Evolutionary conservation across 2,329 filamentous ascomycete genomes (phyloP).

Genomic region (Sordariomycetes sp.): DNA sequence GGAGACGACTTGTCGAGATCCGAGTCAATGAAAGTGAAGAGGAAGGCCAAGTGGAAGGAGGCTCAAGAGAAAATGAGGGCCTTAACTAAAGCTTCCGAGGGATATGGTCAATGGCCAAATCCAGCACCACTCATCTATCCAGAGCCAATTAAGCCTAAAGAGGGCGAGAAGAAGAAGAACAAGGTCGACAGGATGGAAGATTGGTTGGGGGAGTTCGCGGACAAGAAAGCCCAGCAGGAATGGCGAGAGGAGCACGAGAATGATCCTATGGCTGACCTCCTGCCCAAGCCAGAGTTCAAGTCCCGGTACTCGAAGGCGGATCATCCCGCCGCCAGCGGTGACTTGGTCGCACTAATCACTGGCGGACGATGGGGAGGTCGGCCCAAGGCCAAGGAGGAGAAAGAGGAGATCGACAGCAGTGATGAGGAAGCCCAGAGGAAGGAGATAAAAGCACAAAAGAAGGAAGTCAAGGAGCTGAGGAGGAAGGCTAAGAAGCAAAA

Average conservation of each 20-base stretch:
- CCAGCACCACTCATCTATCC: constrained; percentile 2
- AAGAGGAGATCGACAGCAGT: background rate
- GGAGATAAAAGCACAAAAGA: background rate
- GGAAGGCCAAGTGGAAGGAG: background rate
- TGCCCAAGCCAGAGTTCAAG: constrained; percentile 12
- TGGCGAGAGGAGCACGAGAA: constrained; percentile 11
- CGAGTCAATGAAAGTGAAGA: background rate
- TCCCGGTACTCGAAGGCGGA: constrained; percentile 17
- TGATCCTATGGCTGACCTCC: constrained; percentile 9
- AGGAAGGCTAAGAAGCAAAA: constrained; percentile 1
- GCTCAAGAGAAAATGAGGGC: constrained; percentile 5
- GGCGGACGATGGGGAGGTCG: constrained; percentile 7
- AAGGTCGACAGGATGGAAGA: constrained; percentile 9
- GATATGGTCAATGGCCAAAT: too few species aligned
- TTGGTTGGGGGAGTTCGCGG: constrained; percentile 11
- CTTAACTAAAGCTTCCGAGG: too few species aligned
- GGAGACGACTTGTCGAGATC: background rate
- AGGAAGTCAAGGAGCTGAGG: background rate
- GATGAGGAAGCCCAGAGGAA: background rate
- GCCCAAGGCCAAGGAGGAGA: background rate
- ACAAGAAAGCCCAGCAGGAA: constrained; percentile 10
- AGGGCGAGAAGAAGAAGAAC: constrained; percentile 3
- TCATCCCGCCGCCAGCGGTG: constrained; percentile 15
- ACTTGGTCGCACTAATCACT: constrained; percentile 13
- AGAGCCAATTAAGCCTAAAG: background rate